A percentile compares a stretch with the other conserved stretches of the same genome.
phyloP scores from a whole-genome alignment of 345 rosid species.

The Dovyalis caffra region DNA sequence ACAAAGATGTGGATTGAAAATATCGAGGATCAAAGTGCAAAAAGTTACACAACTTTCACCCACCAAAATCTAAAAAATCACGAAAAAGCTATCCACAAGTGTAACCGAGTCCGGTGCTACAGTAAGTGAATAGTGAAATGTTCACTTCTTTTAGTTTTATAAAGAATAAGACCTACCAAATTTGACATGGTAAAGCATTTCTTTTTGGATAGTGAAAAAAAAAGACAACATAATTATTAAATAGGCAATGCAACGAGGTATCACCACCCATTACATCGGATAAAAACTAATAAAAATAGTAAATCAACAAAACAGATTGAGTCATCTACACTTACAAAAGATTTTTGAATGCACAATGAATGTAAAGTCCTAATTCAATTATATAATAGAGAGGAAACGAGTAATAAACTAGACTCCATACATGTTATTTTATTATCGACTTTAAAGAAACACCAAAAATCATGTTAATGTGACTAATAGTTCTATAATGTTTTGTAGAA shows the following conservation, averaged over 20 bases:
- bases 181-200: neutral
- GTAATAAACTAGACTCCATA: neutral
- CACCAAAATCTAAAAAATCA: too few relatives aligned
- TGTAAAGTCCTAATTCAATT: neutral
- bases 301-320: neutral
- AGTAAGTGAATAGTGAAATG: too few relatives aligned
- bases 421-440: neutral
- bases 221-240: neutral
- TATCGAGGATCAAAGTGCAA: too few relatives aligned
- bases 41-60: too few relatives aligned
- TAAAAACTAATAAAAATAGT: neutral
- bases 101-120: too few relatives aligned
- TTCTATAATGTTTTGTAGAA: too few relatives aligned
- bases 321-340: neutral
- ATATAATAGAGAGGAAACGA: neutral
- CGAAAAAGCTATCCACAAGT: too few relatives aligned
- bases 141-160: too few relatives aligned
- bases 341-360: neutral
- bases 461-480: too few relatives aligned
- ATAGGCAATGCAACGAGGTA: neutral
- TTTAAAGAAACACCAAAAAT: neutral
- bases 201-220: neutral
- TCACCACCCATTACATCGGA: neutral
- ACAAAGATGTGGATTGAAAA: too few relatives aligned
- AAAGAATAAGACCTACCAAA: neutral